A percentile compares a stretch with the other conserved stretches of the same genome.
Evolutionary conservation across 768 basidiomycete genomes (phyloP).

Genomic region (Naematelia encephala): DNA sequence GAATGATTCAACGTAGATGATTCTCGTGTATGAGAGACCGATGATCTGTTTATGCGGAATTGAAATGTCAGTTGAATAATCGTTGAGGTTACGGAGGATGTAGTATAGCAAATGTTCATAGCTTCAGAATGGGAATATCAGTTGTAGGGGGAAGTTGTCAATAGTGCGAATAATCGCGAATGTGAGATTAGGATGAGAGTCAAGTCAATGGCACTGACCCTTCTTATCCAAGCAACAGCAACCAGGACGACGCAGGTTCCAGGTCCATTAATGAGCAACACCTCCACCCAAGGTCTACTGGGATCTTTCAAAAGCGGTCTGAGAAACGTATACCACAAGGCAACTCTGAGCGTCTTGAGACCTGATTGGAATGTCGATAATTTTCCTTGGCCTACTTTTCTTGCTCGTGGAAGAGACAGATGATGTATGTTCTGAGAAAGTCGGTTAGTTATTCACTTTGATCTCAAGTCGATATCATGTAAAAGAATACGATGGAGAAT

Average conservation of each 20-base stretch:
- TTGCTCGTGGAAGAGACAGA: slow-evolving; percentile 71
- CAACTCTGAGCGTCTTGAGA: slow-evolving; percentile 60
- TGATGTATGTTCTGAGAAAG: background rate
- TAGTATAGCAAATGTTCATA: too few relatives aligned
- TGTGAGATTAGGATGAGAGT: slow-evolving; percentile 1
- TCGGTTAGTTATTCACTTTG: slow-evolving; percentile 3
- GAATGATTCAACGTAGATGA: slow-evolving; percentile 91
- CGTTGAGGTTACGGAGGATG: too few relatives aligned
- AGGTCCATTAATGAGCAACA: slow-evolving; percentile 87
- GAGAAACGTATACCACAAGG: slow-evolving; percentile 63
- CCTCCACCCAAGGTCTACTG: slow-evolving; percentile 57
- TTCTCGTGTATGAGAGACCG: slow-evolving; percentile 64
- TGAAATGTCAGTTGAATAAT: background rate
- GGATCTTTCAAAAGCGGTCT: slow-evolving; percentile 52
- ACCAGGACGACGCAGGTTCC: slow-evolving; percentile 86
- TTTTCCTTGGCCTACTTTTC: slow-evolving; percentile 76
- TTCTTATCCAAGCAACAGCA: slow-evolving; percentile 65
- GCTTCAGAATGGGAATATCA: too few relatives aligned
- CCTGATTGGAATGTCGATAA: slow-evolving; percentile 68
- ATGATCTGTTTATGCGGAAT: slow-evolving; percentile 59
- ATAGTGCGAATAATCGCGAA: background rate
- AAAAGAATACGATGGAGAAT: too few relatives aligned
- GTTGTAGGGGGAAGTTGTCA: background rate
- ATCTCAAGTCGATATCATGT: too few relatives aligned
- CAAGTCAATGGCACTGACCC: slow-evolving; percentile 56